A percentile compares a stretch with the other conserved stretches of the same genome.
Conservation (phyloP, 2,329 filamentous ascomycete genomes). For the Sarocladium kiliense region DNA sequence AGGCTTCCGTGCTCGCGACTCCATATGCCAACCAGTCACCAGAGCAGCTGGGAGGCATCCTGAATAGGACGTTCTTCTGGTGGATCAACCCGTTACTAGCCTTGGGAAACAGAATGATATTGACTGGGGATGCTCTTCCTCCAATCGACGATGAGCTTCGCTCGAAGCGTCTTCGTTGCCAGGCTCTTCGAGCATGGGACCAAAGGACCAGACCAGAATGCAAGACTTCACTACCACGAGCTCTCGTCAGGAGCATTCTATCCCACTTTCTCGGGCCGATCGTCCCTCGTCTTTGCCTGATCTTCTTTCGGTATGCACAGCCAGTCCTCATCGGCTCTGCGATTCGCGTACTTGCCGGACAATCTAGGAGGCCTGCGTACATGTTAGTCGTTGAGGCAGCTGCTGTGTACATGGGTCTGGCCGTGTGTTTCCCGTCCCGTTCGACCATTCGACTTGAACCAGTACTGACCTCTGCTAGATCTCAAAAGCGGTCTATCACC, state of each 20-base stretch:
- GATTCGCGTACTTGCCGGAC: conserved; percentile 25
- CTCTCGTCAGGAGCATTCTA: neutral
- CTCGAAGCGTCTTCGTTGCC: neutral
- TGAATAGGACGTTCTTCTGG: conserved; percentile 3
- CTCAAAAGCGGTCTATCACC: conserved; percentile 25
- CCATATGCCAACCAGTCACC: neutral
- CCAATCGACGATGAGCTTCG: neutral
- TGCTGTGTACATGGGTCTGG: conserved; percentile 29
- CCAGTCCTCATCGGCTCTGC: conserved; percentile 31
- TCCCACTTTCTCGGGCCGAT: conserved; percentile 23
- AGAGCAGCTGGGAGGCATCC: neutral
- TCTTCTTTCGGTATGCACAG: conserved; percentile 34
- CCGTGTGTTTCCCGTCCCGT: too few relatives aligned
- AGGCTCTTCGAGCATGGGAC: neutral
- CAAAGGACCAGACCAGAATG: neutral
- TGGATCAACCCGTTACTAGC: neutral
- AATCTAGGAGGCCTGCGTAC: conserved; percentile 11
- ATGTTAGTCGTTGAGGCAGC: conserved; percentile 27
- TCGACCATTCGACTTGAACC: too few relatives aligned
- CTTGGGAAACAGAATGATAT: neutral
- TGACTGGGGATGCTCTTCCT: neutral
- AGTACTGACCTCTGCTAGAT: conserved; percentile 20
- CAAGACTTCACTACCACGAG: neutral
- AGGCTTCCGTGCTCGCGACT: neutral
- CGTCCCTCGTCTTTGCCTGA: conserved; percentile 30